Percentiles rank a stretch among this genome's conserved stretches.
phyloP scores from a whole-genome alignment of 305 asterid species.

The Fraxinus floribunda region DNA sequence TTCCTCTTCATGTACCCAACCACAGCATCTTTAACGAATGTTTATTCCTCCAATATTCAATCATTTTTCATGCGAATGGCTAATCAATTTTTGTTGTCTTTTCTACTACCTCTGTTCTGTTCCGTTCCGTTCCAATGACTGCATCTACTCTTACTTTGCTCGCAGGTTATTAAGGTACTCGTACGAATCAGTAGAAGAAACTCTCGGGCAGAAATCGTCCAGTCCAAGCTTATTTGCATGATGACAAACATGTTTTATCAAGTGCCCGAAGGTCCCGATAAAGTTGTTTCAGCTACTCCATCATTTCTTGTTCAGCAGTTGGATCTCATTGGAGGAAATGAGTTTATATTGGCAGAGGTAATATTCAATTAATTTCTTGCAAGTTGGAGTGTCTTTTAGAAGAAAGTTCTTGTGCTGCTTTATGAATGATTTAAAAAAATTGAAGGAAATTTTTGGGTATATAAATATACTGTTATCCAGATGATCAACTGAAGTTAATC shows the following conservation, averaged over 20 bases:
- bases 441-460: conserved; percentile 3
- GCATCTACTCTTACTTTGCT: conserved; percentile 22
- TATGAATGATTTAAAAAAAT: too few relatives aligned
- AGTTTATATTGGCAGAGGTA: conserved; percentile 90
- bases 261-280: conserved; percentile 62
- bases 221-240: conserved; percentile 89
- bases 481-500: too few relatives aligned
- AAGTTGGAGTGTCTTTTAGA: not conserved
- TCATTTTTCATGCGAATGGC: not conserved
- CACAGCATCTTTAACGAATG: not conserved
- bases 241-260: conserved; percentile 91
- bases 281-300: conserved; percentile 62
- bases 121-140: not conserved
- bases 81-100: not conserved
- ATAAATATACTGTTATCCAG: too few relatives aligned
- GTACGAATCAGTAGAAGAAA: conserved; percentile 77
- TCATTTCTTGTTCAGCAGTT: conserved; percentile 76
- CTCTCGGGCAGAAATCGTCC: conserved; percentile 97
- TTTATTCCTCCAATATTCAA: not conserved
- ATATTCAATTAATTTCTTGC: conserved; percentile 22
- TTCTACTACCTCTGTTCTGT: conserved; percentile 13
- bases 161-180: conserved; percentile 82
- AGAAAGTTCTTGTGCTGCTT: too few relatives aligned
- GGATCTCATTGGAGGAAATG: conserved; percentile 93
- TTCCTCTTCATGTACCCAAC: not conserved